Percentiles rank a stretch among this genome's conserved stretches.
These are phyloP conservation scores for Vanrija pseudolonga DNA, from an alignment of 1,284 basidiomycete genomes.

Conservation along the genomic window DNA sequence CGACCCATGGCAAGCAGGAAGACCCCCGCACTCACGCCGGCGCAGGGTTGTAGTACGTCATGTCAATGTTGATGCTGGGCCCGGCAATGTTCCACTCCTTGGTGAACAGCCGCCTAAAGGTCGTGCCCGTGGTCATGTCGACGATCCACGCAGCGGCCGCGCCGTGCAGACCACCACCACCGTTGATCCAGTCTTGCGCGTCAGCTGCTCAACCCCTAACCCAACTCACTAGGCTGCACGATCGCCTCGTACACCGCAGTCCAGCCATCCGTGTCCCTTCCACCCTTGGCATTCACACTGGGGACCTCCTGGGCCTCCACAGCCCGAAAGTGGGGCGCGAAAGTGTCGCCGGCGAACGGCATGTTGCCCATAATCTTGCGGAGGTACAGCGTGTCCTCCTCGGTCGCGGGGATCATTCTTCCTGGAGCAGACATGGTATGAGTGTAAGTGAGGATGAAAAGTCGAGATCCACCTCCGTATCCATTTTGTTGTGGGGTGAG, in stretches of 20 bases:
- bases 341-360: slow-evolving; percentile 6
- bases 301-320: slow-evolving; percentile 7
- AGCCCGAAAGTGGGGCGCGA: background rate
- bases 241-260: slow-evolving; percentile 4
- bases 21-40: background rate
- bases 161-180: slow-evolving; percentile 29
- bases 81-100: slow-evolving; percentile 31
- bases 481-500: too few species aligned
- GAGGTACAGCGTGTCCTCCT: slow-evolving; percentile 2
- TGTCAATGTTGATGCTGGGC: slow-evolving; percentile 28
- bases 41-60: slow-evolving; percentile 28
- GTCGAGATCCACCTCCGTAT: too few species aligned
- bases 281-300: slow-evolving; percentile 3
- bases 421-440: too few species aligned
- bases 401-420: slow-evolving; percentile 4
- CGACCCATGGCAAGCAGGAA: too few species aligned
- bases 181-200: slow-evolving; percentile 33
- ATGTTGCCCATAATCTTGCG: background rate
- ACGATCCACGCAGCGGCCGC: slow-evolving; percentile 34
- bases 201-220: background rate
- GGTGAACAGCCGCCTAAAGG: slow-evolving; percentile 10
- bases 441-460: too few species aligned
- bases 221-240: slow-evolving; percentile 4
- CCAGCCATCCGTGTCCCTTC: slow-evolving; percentile 10
- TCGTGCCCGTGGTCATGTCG: slow-evolving; percentile 25